Evolutionary conservation across 352 stramenopile genomes (phyloP), one percentile per base, ranked within the genome.

Genomic region (Globisporangium radiosum): DNA sequence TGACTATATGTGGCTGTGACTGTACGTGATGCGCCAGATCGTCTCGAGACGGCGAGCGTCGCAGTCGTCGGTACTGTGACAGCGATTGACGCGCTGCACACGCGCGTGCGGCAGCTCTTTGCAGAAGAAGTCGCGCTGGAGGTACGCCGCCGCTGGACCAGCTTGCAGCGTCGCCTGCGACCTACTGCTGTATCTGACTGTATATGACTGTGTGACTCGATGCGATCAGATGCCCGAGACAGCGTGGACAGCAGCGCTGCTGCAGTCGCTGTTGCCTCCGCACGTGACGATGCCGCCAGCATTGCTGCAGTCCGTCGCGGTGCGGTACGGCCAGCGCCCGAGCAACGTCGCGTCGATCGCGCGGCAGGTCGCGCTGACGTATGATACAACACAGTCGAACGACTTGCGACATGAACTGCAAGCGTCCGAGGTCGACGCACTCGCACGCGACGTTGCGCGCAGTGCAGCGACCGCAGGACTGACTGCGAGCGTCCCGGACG

Each of bases 241-340:
- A 19, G 45, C 72, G 49, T 91, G 79, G 84, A 81, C 69, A 19
- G 44, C 79, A 3, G 59, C 63, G 0, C 59, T 93, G 36, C 58
- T 91, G 8, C 52, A 49, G 2, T 80, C 73, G 1, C 62, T 90
- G 19, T 51, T 85, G 7, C 77, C 78, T 2, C 13, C 37, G 39
- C 25, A 44, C 13, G 15, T 51, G 7, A 3, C 33, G 39, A 15
- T 37, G 0, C 40, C 54, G 1, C 60, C 59, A 0, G 53, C 73
- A 5, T n/a, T 59, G 13, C 50, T 92, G 9, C 61, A 76, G 52
- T 87, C 78, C 0, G 64, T 89, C 37, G 73, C 78, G 5, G 72
- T 90, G 47, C 85, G 85, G 4, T 90, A 87, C 57, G 83, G 85
- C n/a, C 85, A 94, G 51, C 73, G 75, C 39, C 81, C 81, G 43